Conservation (phyloP, 164 flowering plant species). For the Chimonanthus praecox region DNA sequence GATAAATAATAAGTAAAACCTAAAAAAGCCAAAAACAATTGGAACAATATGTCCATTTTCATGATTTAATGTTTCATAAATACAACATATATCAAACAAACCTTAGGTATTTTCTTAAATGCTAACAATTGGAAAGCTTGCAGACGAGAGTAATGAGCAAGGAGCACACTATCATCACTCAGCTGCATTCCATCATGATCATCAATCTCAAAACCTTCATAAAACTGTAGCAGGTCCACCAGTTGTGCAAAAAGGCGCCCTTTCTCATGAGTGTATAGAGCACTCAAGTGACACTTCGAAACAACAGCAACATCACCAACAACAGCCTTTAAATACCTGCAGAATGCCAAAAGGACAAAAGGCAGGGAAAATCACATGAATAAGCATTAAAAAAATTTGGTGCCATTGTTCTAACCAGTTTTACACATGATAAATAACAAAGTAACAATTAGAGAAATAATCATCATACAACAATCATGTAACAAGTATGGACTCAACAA, state of each 20-base stretch:
- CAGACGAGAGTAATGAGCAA: slow-evolving; percentile 74
- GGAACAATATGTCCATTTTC: too few relatives aligned
- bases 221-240: slow-evolving; percentile 90
- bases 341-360: background rate
- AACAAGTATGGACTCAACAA: background rate
- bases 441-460: background rate
- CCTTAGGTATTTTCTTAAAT: slow-evolving; percentile 94
- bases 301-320: slow-evolving; percentile 94
- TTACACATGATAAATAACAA: background rate
- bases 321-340: slow-evolving; percentile 77
- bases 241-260: slow-evolving; percentile 91
- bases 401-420: background rate
- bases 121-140: slow-evolving; percentile 87
- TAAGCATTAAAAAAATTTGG: background rate
- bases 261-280: slow-evolving; percentile 74
- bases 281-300: slow-evolving; percentile 91
- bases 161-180: slow-evolving; percentile 86
- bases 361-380: background rate
- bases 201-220: slow-evolving; percentile 93
- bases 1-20: background rate
- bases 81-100: slow-evolving; percentile 14
- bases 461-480: background rate
- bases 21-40: too few relatives aligned
- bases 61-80: background rate
- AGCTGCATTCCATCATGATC: slow-evolving; percentile 82